Base-by-base conservation (phyloP, 2,329 filamentous ascomycete genomes). In the Falciphora oryzae region DNA sequence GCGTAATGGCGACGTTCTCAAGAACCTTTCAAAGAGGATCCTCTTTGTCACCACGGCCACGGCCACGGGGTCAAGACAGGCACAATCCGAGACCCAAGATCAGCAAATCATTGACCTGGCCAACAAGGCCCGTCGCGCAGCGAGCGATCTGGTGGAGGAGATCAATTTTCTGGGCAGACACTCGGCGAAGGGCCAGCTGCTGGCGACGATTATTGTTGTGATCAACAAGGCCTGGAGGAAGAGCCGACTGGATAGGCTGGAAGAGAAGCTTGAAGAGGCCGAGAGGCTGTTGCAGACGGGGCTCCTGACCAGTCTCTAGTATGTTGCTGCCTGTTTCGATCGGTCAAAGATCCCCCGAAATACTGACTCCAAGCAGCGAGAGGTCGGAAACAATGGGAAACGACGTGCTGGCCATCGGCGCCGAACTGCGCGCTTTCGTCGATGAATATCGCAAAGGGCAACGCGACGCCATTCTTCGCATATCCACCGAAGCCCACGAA, bases 201-300 rank as follows among this genome's bases (percentile, higher is more conserved):
- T 44, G 13, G 62, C 22, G 25, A 59, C 56, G 16, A 18, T 63
- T 4, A 28, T 31, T 16, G 22, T 67, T 2, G 66, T 66, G 1
- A 59, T 65, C 3, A 71, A 70, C 61, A 67, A 64, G 1, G 65
- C 32, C 3, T 71, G 71, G 71, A 64, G 70, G n/a, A 70, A 67
- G 50, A 35, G 62, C 2, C 64, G 70, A 1, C 64, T 72, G n/a
- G 62, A 69, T 0, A 65, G 58, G 8, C 14, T 71, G 3, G 67
- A 70, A 32, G 67, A 64, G n/a, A 66, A 63, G 11, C 60, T 71
- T 1, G 63, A 63, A 69, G 7, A 68, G 8, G 18, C 29, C 22
- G 53, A 63, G 56, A 16, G n/a, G 16, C n/a, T 16, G 22, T 11
- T 63, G 10, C 53, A 59, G 62, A 31, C 31, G 11, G 53, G 57